These are phyloP conservation scores for Buxus sempervirens DNA, from an alignment of 164 flowering plant species.

Conservation along the genomic window DNA sequence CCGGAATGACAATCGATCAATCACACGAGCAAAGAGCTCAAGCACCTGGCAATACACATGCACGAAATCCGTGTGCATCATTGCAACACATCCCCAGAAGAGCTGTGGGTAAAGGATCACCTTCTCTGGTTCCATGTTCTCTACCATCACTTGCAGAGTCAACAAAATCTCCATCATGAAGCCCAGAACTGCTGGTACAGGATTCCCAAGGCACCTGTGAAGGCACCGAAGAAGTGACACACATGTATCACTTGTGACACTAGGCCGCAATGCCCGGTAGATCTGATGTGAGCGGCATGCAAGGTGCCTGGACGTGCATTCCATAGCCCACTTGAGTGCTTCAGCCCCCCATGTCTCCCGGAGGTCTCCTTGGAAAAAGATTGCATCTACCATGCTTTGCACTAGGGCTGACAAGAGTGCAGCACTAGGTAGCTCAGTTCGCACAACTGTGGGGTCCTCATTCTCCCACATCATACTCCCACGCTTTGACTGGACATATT, in stretches of 20 bases:
- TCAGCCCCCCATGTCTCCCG: conserved; percentile 98
- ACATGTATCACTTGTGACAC: conserved; percentile 90
- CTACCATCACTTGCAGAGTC: conserved; percentile 98
- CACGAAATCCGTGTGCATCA: conserved; percentile 99
- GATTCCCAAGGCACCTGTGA: conserved; percentile 86
- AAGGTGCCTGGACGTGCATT: conserved; percentile 94
- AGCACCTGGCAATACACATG: conserved; percentile 98
- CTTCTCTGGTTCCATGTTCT: conserved; percentile 97
- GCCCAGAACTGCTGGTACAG: conserved; percentile 85
- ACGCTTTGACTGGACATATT: conserved; percentile 96
- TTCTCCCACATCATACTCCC: conserved; percentile 99
- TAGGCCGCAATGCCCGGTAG: conserved; percentile 87
- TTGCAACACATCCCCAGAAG: conserved; percentile 99
- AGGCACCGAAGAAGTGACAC: conserved; percentile 93
- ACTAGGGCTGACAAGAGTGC: conserved; percentile 93
- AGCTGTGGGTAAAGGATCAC: conserved; percentile 98
- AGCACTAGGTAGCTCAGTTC: conserved; percentile 91
- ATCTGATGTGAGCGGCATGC: conserved; percentile 99
- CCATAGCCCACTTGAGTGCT: conserved; percentile 99
- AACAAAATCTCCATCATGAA: conserved; percentile 88
- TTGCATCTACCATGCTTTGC: conserved; percentile 99
- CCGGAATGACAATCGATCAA: conserved; percentile 79
- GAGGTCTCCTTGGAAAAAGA: conserved; percentile 97
- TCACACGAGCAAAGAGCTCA: conserved; percentile 90
- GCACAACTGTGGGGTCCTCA: conserved; percentile 83